These are phyloP conservation scores for Metschnikowia orientalis DNA, from an alignment of 805 yeast species.

Conservation along the genomic window DNA sequence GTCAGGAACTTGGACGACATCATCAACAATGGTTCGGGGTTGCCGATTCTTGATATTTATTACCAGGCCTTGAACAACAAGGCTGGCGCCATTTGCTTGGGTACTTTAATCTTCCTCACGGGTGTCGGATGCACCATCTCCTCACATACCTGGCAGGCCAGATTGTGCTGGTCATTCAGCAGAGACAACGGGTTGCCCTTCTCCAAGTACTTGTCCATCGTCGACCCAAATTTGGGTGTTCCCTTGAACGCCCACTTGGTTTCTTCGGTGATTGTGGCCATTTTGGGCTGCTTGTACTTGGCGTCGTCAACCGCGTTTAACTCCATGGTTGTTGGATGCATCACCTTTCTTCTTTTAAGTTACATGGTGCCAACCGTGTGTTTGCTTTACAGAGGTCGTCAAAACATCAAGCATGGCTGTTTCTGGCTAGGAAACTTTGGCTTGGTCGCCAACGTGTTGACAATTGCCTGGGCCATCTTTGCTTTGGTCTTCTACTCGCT, in stretches of 20 bases:
- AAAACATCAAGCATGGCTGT: conserved; percentile 37
- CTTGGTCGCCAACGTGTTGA: conserved; percentile 28
- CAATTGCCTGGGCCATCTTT: conserved; percentile 33
- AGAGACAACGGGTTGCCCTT: conserved; percentile 43
- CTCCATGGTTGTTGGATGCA: conserved; percentile 36
- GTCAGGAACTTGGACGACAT: conserved; percentile 29
- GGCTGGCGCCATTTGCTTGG: conserved; percentile 36
- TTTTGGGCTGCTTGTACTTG: conserved; percentile 36
- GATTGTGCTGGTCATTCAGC: conserved; percentile 41
- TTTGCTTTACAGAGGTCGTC: conserved; percentile 33
- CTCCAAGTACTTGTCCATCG: conserved; percentile 34
- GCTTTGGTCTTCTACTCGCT: conserved; percentile 38
- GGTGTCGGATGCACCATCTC: conserved; percentile 37
- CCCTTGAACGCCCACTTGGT: conserved; percentile 40
- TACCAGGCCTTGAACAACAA: conserved; percentile 34
- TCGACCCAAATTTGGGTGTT: conserved; percentile 36
- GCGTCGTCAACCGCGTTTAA: conserved; percentile 39
- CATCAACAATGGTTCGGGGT: conserved; percentile 27
- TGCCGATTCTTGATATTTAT: conserved; percentile 40
- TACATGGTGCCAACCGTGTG: conserved; percentile 35
- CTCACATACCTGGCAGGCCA: conserved; percentile 42
- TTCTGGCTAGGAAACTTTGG: conserved; percentile 41
- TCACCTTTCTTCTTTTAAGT: conserved; percentile 35
- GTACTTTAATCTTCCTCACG: conserved; percentile 31
- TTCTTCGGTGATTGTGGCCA: conserved; percentile 29